Base-by-base conservation (phyloP, 2,329 filamentous ascomycete species). In the Fusarium sp. region DNA sequence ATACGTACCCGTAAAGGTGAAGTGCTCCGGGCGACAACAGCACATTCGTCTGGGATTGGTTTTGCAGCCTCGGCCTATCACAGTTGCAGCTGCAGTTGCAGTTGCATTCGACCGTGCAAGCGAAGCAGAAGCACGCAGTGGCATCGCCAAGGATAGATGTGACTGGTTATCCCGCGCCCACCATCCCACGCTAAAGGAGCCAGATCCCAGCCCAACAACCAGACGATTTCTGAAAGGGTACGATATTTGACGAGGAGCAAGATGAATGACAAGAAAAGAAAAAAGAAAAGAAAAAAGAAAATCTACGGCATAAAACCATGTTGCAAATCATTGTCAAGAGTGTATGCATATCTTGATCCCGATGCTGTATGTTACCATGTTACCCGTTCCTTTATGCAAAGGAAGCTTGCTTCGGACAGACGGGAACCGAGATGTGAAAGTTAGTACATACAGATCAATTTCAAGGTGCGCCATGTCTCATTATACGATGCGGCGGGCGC, bases 1-100 rank as follows among this genome's bases (percentile, higher is more conserved):
- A 70, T 67, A 70, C 41, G 58, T 70, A 50, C 67, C 71, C 36
- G 26, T 69, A 74, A 69, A 69, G 71, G 71, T 59, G 45, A 72
- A 62, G 48, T 62, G 55, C 71, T 63, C 71, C 71, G 71, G 63
- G 54, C 63, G 61, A 69, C 56, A 69, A 63, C 64, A 63, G 26
- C 65, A 50, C 66, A 69, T 63, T 45, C 32, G 35, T 36, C 53
- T 42, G 65, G 55, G 63, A 57, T 71, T 61, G 61, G 65, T 54
- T 62, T 74, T 41, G 30, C 36, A 28, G 39, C 22, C 38, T 58
- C 59, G 51, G 41, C 70, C 66, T 67, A 73, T 74, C 70, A 71
- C 47, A 47, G 39, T 48, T 58, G 48, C 62, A 60, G 24, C 41
- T 56, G 45, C 59, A 58, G 39, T 48, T 55, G 48, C 62, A 60